These are phyloP conservation scores for Dryadomyces sulphureus DNA, from an alignment of 2,329 filamentous ascomycete species.

Conservation along the genomic window DNA sequence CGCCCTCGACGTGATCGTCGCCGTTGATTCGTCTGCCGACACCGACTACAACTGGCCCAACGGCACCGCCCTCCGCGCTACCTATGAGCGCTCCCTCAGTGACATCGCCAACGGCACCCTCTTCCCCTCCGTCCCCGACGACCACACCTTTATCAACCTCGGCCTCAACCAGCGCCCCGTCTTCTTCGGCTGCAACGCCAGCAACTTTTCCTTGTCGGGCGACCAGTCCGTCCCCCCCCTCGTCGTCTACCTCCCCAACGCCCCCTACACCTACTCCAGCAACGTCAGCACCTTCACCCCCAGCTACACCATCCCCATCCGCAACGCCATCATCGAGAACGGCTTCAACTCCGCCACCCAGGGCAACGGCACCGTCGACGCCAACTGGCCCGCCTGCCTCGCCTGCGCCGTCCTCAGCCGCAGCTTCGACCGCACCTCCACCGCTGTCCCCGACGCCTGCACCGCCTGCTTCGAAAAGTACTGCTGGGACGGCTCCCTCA, in stretches of 20 bases:
- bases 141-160: slow-evolving; percentile 39
- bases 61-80: slow-evolving; percentile 41
- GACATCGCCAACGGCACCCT: slow-evolving; percentile 35
- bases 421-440: slow-evolving; percentile 57
- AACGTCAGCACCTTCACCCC: slow-evolving; percentile 70
- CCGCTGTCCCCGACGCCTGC: slow-evolving; percentile 57
- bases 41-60: slow-evolving; percentile 43
- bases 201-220: slow-evolving; percentile 16
- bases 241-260: slow-evolving; percentile 62
- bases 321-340: slow-evolving; percentile 72
- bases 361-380: slow-evolving; percentile 63
- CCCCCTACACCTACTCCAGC: slow-evolving; percentile 60
- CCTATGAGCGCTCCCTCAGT: slow-evolving; percentile 36
- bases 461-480: slow-evolving; percentile 62
- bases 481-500: slow-evolving; percentile 78
- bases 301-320: slow-evolving; percentile 46
- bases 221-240: slow-evolving; percentile 15
- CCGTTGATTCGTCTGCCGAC: slow-evolving; percentile 50
- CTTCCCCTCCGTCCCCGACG: slow-evolving; percentile 44
- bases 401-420: slow-evolving; percentile 75
- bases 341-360: slow-evolving; percentile 73
- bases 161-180: slow-evolving; percentile 43
- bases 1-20: slow-evolving; percentile 46
- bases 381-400: slow-evolving; percentile 68
- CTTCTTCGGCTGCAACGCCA: slow-evolving; percentile 46